Percentiles rank a stretch among this genome's conserved stretches.
Conservation (phyloP, 148 eudicot species). For the Fagopyrum esculentum region DNA sequence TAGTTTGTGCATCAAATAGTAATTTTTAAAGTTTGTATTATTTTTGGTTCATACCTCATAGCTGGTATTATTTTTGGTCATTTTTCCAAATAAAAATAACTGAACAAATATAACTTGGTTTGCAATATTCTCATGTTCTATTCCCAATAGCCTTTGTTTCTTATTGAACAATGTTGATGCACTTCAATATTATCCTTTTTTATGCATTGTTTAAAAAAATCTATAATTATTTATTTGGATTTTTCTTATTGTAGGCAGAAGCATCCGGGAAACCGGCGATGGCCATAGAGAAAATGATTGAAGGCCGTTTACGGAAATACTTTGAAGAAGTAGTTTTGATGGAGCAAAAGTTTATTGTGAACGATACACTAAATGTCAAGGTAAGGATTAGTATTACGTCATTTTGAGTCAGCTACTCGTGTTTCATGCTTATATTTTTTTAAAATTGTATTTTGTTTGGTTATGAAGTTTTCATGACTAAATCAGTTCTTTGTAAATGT, state of each 20-base stretch:
- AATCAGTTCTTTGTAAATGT: conserved; percentile 10
- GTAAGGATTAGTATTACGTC: conserved; percentile 24
- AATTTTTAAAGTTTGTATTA: no score
- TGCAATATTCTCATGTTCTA: neutral
- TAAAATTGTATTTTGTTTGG: neutral
- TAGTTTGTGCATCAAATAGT: no score
- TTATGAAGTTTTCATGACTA: conserved; percentile 2
- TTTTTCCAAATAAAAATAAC: no score
- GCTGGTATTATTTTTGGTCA: no score
- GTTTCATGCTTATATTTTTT: neutral
- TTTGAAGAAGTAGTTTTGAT: conserved; percentile 84
- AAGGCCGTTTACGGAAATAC: conserved; percentile 91
- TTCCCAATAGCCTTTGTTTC: neutral
- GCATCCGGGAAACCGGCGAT: conserved; percentile 80
- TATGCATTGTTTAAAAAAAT: neutral
- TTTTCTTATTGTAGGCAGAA: conserved; percentile 51
- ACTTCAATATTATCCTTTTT: neutral
- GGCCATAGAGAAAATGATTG: conserved; percentile 96
- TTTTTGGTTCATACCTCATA: no score
- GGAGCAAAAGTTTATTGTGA: conserved; percentile 89
- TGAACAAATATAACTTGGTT: neutral
- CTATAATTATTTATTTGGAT: neutral
- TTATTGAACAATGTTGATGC: neutral
- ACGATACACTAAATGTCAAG: conserved; percentile 70
- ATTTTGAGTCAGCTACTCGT: no score